Evolutionary conservation across 345 rosid species (phyloP), one percentile per base, ranked within the genome.

Genomic region (Pistacia integerrima): DNA sequence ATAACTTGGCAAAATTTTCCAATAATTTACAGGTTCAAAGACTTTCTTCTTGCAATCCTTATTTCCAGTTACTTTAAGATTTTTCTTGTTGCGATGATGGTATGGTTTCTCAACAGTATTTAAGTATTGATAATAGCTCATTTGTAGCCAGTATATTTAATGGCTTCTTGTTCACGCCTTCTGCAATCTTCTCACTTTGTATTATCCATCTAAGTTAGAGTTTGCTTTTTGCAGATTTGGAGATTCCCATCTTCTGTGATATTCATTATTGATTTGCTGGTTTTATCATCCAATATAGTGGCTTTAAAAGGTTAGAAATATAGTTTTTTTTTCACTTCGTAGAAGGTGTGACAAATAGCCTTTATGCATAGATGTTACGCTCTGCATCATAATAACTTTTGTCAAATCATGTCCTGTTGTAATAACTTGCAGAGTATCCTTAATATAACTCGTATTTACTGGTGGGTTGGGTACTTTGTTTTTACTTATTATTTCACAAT

Each of bases 11-110:
- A 41, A 3, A 41, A 46, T 46, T 20, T 35, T 58, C 12, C 69
- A 36, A 8, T 22, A 54, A 35, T 77, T 80, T 64, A 20, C 82
- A 90, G 93, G 78, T 73, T 71, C 75, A 84, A 78, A 82, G 88
- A 89, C 70, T 67, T 89, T 84, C 60, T 87, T 67, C 83, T 85
- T 36, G 88, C 87, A 41, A 75, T 90, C 67, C 76, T 93, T 18
- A 85, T 94, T 81, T 94, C 95, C 46, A 93, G 98, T 83, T 91
- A 89, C 75, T 82, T 87, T 83, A 93, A 89, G 94, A 82, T 91
- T 80, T 84, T 87, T 74, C 88, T 89, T 69, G 38, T 88, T 63
- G 88, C 92, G 71, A 86, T 87, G 90, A 89, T 79, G 95, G 97
- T 93, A 86, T 55, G 86, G 56, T 64, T 70, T 79, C 74, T 81